Conservation (phyloP, 768 basidiomycete species). For the Russula brevipes region DNA sequence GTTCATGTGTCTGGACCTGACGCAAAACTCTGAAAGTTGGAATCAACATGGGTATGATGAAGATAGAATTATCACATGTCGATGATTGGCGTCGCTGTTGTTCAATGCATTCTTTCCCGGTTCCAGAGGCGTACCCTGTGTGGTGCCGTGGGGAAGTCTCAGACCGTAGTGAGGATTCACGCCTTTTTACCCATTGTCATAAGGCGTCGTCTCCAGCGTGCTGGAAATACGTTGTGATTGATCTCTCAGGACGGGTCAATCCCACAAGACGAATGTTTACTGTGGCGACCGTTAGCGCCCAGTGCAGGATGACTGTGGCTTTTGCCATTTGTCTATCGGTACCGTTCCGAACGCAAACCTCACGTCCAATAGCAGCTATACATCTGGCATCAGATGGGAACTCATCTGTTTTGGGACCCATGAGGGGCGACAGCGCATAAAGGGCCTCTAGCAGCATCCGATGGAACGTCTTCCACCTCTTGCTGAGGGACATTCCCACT, state of each 20-base stretch:
- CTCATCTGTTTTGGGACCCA: neutral
- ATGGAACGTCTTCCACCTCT: neutral
- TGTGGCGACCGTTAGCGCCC: no score
- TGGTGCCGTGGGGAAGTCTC: no score
- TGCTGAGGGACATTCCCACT: neutral
- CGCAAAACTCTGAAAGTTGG: slow-evolving; percentile 5
- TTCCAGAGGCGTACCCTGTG: neutral
- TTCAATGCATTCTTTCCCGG: neutral
- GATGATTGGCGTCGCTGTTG: no score
- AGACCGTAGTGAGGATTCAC: no score
- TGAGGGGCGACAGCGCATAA: neutral
- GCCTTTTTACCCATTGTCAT: no score
- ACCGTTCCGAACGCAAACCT: neutral
- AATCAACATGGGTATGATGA: neutral
- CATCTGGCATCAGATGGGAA: neutral
- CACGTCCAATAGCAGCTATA: neutral
- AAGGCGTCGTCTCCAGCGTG: no score
- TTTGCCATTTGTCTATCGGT: neutral
- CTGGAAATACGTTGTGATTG: no score
- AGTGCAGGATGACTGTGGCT: neutral
- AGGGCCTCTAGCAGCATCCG: neutral
- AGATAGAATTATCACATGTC: neutral
- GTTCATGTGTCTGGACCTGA: slow-evolving; percentile 47
- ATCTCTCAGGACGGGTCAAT: no score
- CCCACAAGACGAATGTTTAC: no score